These are phyloP conservation scores for Plasmopara viticola DNA, from an alignment of 352 stramenopile genomes.

Conservation along the genomic window DNA sequence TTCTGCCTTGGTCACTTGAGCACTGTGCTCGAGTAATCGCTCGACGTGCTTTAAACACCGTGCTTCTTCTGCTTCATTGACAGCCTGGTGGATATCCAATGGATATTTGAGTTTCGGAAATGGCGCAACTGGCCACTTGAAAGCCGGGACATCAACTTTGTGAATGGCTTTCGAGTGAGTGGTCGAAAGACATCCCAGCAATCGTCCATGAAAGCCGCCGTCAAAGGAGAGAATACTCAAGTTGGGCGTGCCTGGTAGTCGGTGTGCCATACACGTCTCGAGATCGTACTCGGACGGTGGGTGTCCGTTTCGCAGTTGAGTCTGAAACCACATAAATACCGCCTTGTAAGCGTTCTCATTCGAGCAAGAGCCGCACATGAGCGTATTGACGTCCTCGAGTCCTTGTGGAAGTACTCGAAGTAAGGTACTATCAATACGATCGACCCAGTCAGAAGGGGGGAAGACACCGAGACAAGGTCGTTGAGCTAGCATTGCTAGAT, in stretches of 20 bases:
- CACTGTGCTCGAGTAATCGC: slow-evolving; percentile 38
- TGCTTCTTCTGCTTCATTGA: slow-evolving; percentile 63
- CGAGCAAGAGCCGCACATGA: slow-evolving; percentile 84
- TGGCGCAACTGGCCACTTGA: slow-evolving; percentile 76
- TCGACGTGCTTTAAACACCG: slow-evolving; percentile 65
- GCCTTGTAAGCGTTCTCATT: slow-evolving; percentile 86
- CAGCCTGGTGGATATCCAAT: slow-evolving; percentile 45
- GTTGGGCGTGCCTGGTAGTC: slow-evolving; percentile 57
- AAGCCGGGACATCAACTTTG: slow-evolving; percentile 80
- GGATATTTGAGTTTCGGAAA: slow-evolving; percentile 70
- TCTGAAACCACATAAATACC: slow-evolving; percentile 86
- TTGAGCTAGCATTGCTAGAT: slow-evolving; percentile 64
- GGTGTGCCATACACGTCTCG: slow-evolving; percentile 65
- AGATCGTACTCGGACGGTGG: slow-evolving; percentile 57
- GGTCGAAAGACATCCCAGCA: slow-evolving; percentile 74
- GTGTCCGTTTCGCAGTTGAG: slow-evolving; percentile 49
- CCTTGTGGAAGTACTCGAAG: slow-evolving; percentile 47
- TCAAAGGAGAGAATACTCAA: slow-evolving; percentile 81
- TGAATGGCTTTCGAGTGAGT: slow-evolving; percentile 84
- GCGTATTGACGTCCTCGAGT: slow-evolving; percentile 69
- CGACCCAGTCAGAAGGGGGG: slow-evolving; percentile 66
- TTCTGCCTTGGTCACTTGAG: slow-evolving; percentile 17
- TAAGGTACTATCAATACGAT: slow-evolving; percentile 59
- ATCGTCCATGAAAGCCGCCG: slow-evolving; percentile 70
- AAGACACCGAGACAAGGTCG: slow-evolving; percentile 73